Base-by-base conservation (phyloP, 2,329 filamentous ascomycete genomes). In the Calonectria henricotiae region DNA sequence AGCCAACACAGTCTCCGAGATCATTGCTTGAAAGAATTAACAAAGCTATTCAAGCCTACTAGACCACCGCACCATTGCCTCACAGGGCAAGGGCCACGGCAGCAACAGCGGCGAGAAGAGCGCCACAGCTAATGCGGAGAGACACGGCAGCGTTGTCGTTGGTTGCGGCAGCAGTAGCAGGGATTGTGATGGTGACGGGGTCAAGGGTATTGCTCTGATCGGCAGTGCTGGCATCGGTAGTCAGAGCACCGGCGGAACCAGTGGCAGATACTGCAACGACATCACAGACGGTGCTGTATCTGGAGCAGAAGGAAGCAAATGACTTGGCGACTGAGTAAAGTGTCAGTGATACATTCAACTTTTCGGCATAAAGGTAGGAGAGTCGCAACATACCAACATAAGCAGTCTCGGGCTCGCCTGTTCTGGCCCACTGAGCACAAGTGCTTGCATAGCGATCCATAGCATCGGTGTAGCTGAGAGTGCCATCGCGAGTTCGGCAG, bases 221-320 rank as follows among this genome's bases (percentile, higher is more conserved):
- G 15, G 51, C 15, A 23, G 9, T 61, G 54, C 20, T 39, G 35
- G 47, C 11, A 32, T 62, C 23, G 12, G 41, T 12, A 46, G 35
- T 35, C 32, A 35, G 23, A 11, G 47, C 37, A 17, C 20, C 39
- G 17, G 41, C 46, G 46, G 54, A 64, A 25, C 65, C 46, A 30
- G 62, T 63, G 25, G 49, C 62, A 20, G 72, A 69, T 49, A 46
- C 47, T 51, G 51, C 55, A n/a, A 67, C 62, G 44, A 47, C 55
- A 23, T 72, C 62, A 67, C 80, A 81, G 27, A 72, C 80, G 35
- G 80, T 75, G 65, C 71, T 77, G 62, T 78, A 81, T 23, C 73
- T 73, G 3, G 80, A 69, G 70, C 80, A 81, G 70, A 79, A 79
- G 17, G 72, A 77, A 23, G 77, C 77, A 55, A 80, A 79, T 15